A percentile compares a stretch with the other conserved stretches of the same genome.
Conservation (phyloP, 352 stramenopile genomes). For the Thraustochytrium striatum region DNA sequence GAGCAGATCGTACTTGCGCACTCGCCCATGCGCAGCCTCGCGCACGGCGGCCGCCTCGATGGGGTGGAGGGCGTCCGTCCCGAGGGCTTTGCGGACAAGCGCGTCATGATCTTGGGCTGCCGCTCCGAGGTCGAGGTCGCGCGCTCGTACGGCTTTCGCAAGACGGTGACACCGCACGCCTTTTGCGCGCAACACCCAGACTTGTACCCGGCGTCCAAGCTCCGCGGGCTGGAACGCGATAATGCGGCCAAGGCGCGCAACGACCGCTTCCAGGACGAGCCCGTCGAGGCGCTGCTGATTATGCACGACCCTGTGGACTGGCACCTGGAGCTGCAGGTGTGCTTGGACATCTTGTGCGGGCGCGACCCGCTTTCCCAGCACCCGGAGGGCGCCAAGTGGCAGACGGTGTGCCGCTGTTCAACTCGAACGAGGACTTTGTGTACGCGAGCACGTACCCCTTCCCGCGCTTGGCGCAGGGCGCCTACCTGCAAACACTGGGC, state of each 20-base stretch:
- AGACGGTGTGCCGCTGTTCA: slow-evolving; percentile 65
- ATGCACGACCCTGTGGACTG: slow-evolving; percentile 82
- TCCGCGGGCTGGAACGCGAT: too few relatives aligned
- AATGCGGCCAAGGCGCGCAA: slow-evolving; percentile 13
- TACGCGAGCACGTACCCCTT: slow-evolving; percentile 74
- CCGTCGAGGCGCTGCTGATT: slow-evolving; percentile 74
- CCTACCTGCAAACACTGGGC: slow-evolving; percentile 39
- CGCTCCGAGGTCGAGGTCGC: slow-evolving; percentile 72
- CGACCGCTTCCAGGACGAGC: slow-evolving; percentile 61
- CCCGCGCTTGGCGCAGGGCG: slow-evolving; percentile 73
- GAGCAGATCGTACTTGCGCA: slow-evolving; percentile 77
- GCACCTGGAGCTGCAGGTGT: slow-evolving; percentile 78
- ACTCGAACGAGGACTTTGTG: slow-evolving; percentile 79
- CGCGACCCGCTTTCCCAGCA: slow-evolving; percentile 68
- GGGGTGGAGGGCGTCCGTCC: too few relatives aligned
- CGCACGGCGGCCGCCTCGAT: too few relatives aligned
- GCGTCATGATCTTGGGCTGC: slow-evolving; percentile 76
- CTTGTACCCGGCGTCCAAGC: slow-evolving; percentile 63
- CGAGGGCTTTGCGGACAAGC: slow-evolving; percentile 64
- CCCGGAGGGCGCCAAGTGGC: too few relatives aligned
- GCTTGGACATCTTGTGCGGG: slow-evolving; percentile 75
- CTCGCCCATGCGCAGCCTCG: slow-evolving; percentile 76
- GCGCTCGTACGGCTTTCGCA: slow-evolving; percentile 70
- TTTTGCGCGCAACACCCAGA: slow-evolving; percentile 66
- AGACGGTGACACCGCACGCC: slow-evolving; percentile 69